A percentile compares a stretch with the other conserved stretches of the same genome.
Evolutionary conservation across 108 stramenopile genomes (phyloP).

Genomic region (Thalassiosira profunda): DNA sequence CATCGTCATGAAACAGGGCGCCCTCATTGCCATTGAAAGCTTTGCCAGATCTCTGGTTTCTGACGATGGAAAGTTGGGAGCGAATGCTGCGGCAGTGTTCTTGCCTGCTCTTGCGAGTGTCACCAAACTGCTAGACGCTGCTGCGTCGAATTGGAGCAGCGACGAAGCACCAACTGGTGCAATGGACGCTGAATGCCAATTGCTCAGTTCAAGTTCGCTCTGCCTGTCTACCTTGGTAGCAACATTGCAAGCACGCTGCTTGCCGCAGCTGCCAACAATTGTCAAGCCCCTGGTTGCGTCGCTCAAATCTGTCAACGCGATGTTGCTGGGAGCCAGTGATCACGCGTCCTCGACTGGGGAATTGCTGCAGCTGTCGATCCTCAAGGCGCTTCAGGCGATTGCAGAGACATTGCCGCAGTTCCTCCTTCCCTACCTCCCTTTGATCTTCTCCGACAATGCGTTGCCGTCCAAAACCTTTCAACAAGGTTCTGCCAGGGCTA

Average conservation of each 20-base stretch:
- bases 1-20: slow-evolving; percentile 63
- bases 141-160: slow-evolving; percentile 34
- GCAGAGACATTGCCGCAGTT: slow-evolving; percentile 82
- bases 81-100: slow-evolving; percentile 40
- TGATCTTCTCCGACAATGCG: slow-evolving; percentile 53
- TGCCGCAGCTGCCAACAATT: slow-evolving; percentile 68
- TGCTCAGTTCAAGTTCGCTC: slow-evolving; percentile 55
- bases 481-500: slow-evolving; percentile 23
- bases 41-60: slow-evolving; percentile 41
- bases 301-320: slow-evolving; percentile 48
- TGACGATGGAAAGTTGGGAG: slow-evolving; percentile 29
- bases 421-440: slow-evolving; percentile 65
- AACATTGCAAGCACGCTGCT: slow-evolving; percentile 58
- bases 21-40: slow-evolving; percentile 75
- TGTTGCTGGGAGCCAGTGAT: neutral
- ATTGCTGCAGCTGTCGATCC: slow-evolving; percentile 60
- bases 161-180: slow-evolving; percentile 2
- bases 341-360: slow-evolving; percentile 23
- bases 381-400: slow-evolving; percentile 57
- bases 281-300: slow-evolving; percentile 56
- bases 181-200: slow-evolving; percentile 42
- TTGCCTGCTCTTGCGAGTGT: slow-evolving; percentile 43
- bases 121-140: slow-evolving; percentile 27
- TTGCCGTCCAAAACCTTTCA: slow-evolving; percentile 58
- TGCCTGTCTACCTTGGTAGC: slow-evolving; percentile 71